Evolutionary conservation across 2,329 filamentous ascomycete species (phyloP), one percentile per base, ranked within the genome.

Genomic region (Penicillium rolfsii): DNA sequence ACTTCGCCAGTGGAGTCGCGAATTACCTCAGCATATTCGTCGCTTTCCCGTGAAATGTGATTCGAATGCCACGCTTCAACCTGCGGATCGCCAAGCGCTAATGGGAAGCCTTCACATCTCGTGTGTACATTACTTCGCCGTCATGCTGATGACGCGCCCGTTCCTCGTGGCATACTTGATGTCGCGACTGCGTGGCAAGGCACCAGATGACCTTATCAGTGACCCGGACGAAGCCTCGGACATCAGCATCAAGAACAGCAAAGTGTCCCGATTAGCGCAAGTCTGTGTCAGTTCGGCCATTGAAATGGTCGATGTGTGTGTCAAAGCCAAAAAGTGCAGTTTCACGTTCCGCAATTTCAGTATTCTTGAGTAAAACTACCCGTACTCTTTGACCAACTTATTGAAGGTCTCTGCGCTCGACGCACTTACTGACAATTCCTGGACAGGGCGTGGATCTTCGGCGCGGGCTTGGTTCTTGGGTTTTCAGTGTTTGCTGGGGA

Each of bases 101-200:
- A 76, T 82, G 14, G 79, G 77, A 1, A 82, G 77, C n/a, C 74
- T 83, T 0, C 82, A 84, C 55, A 76, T 85, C 2, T 80, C 82
- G 0, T 84, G 82, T 59, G 67, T 81, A 0, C 85, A 85, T 64
- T 84, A 85, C 62, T 83, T 84, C 48, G 80, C 81, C 0, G 81
- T 85, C 0, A 84, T 83, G 9, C 67, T 85, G 0, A 79, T 82
- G 4, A 84, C 83, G 0, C 74, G 83, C 1, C 83, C 82, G 0
- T 80, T 84, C 26, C 68, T 85, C 6, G 81, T 85, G n/a, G 80
- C 58, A 19, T 75, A 79, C 11, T 72, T 84, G 1, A 80, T 79
- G 2, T 67, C 75, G 19, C 72, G 73, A 40, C 24, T 66, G 1
- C 62, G 55, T 4, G 53, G 60, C 7, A 61, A 59, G 56, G 58